These are phyloP conservation scores for Vishniacozyma victoriae DNA, from an alignment of 768 basidiomycete species.

Conservation along the genomic window DNA sequence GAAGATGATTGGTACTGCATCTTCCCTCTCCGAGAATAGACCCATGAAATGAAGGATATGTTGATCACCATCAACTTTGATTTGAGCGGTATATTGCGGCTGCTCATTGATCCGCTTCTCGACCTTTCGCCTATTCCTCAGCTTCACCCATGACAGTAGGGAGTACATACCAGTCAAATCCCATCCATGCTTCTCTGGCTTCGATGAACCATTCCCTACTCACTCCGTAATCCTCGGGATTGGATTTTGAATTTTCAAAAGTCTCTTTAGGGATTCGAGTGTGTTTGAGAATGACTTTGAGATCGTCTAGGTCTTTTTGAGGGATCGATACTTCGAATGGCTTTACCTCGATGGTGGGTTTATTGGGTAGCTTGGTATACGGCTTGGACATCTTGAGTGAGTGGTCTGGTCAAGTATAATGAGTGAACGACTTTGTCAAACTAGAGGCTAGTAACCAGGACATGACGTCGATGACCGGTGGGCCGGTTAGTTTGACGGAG, in stretches of 20 bases:
- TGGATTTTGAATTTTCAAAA: slow-evolving; percentile 14
- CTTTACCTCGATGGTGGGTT: slow-evolving; percentile 18
- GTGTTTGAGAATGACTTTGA: slow-evolving; percentile 14
- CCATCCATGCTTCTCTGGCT: slow-evolving; percentile 16
- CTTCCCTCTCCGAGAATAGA: slow-evolving; percentile 7
- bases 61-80: slow-evolving; percentile 16
- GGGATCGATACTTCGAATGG: slow-evolving; percentile 25
- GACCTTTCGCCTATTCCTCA: slow-evolving; percentile 14
- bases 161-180: slow-evolving; percentile 26
- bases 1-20: slow-evolving; percentile 12
- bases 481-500: too few species aligned
- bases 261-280: slow-evolving; percentile 20
- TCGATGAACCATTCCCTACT: slow-evolving; percentile 20
- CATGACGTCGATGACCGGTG: too few species aligned
- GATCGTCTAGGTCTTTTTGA: slow-evolving; percentile 24
- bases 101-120: slow-evolving; percentile 24
- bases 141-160: background rate
- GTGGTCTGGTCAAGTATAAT: too few species aligned
- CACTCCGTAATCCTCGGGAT: slow-evolving; percentile 21
- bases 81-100: slow-evolving; percentile 12
- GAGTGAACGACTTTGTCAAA: too few species aligned
- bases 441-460: too few species aligned
- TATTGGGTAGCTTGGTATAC: slow-evolving; percentile 12
- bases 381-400: background rate
- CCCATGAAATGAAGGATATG: slow-evolving; percentile 11